Conservation (phyloP, 1,284 basidiomycete genomes). For the Cronartium quercuum region DNA sequence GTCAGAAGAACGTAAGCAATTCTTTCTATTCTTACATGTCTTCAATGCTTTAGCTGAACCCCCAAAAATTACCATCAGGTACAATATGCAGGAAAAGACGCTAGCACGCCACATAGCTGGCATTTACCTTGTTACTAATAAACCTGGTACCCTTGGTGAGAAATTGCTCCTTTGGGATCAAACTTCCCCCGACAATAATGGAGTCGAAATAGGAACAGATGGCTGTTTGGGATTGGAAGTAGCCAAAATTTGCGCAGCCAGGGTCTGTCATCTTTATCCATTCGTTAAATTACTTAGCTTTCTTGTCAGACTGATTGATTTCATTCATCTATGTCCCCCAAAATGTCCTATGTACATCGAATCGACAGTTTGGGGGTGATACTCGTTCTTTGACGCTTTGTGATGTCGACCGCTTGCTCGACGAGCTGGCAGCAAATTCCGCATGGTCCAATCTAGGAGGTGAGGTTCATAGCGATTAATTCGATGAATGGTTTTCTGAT, state of each 20-base stretch:
- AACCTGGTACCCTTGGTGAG: constrained; percentile 45
- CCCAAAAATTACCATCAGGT: constrained; percentile 46
- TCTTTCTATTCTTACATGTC: neutral
- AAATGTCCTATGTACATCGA: constrained; percentile 46
- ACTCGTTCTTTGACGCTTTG: constrained; percentile 43
- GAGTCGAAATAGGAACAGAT: constrained; percentile 50
- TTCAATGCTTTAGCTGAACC: neutral
- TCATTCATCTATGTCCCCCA: neutral
- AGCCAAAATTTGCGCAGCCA: constrained; percentile 51
- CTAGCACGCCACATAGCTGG: constrained; percentile 58
- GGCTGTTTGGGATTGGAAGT: constrained; percentile 69
- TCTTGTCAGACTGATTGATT: constrained; percentile 39
- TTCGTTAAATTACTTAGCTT: neutral
- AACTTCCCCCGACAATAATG: constrained; percentile 40
- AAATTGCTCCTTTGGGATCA: constrained; percentile 56
- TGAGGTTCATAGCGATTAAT: constrained; percentile 46
- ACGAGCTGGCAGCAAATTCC: constrained; percentile 65
- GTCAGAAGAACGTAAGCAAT: constrained; percentile 53
- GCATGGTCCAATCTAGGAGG: constrained; percentile 57
- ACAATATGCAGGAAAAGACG: constrained; percentile 65
- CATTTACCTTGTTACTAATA: constrained; percentile 53
- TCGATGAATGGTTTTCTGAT: constrained; percentile 31
- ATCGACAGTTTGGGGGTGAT: constrained; percentile 44
- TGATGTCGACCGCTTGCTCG: constrained; percentile 61
- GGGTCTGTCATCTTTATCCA: constrained; percentile 39